phyloP scores from a whole-genome alignment of 345 rosid genomes.

The Boechera divaricarpa region DNA sequence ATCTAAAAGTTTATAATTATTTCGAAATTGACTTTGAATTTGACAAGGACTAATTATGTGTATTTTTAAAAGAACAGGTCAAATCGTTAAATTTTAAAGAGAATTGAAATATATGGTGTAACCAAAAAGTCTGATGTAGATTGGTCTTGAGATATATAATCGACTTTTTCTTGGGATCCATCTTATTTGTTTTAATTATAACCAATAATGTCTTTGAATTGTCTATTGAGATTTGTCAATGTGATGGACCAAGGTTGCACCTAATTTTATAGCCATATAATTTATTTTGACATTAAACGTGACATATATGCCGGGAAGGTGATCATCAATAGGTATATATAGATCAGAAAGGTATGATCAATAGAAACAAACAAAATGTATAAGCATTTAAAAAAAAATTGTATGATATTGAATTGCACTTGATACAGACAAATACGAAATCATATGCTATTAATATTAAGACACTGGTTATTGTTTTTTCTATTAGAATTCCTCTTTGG shows the following conservation, averaged over 20 bases:
- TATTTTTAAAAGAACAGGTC: neutral
- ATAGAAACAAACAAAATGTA: neutral
- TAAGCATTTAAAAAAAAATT: neutral
- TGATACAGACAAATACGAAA: neutral
- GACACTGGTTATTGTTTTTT: too few relatives aligned
- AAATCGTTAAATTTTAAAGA: constrained; percentile 5
- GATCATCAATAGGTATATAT: neutral
- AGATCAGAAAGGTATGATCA: neutral
- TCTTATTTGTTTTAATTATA: constrained; percentile 3
- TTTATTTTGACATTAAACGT: constrained; percentile 7
- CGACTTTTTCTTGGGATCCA: constrained; percentile 12
- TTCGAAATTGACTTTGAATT: constrained; percentile 21
- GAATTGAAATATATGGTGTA: constrained; percentile 10
- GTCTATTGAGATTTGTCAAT: constrained; percentile 23
- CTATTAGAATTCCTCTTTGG: too few relatives aligned
- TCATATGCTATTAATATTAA: too few relatives aligned
- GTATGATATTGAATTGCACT: neutral
- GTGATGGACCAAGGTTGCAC: constrained; percentile 43
- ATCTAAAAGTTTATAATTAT: neutral
- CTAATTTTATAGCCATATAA: constrained; percentile 23
- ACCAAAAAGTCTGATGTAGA: constrained; percentile 35
- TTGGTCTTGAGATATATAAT: constrained; percentile 26
- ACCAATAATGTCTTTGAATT: constrained; percentile 41
- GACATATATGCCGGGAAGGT: constrained; percentile 7
- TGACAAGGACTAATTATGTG: constrained; percentile 22